Evolutionary conservation across 306 rosid species (phyloP), one percentile per base, ranked within the genome.

Genomic region (Gleditsia sinensis): DNA sequence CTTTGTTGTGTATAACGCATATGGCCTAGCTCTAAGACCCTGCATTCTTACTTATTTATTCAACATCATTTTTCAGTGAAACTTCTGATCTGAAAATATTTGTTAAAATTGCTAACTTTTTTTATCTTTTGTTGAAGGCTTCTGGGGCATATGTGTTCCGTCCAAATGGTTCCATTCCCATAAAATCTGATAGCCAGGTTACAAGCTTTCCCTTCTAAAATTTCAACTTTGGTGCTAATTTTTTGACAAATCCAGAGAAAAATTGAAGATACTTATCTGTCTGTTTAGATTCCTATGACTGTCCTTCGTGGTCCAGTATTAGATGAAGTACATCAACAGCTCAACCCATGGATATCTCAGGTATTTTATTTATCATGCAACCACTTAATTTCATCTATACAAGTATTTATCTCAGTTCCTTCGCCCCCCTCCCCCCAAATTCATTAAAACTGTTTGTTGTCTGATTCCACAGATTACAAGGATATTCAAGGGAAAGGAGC

Each of bases 401-500:
- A 32, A 21, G 7, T 67, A n/a, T 54, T 48, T 25, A 46, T 61
- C n/a, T 33, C 43, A 59, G 12, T 14, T n/a, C 25, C 63, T 3
- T 3, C 63, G 12, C 4, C 62, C 6, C 9, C 19, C 36, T 3
- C 27, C 32, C 27, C 24, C 6, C 0, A 14, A 28, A 6, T 14
- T 43, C 17, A 43, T 5, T 5, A 2, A 55, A 59, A 4, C 17
- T 72, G 19, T 68, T 43, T 69, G 37, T 69, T 62, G 64, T 80
- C 51, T 61, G 45, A 40, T 19, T 67, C 5, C 64, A 53, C 87
- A 94, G 98, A 82, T 79, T 71, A 83, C 79, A 34, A 90, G 98
- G 81, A 81, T 91, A 78, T 86, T 81, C 78, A 90, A 90, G 83
- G 93, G 53, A 63, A 92, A 86, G 87, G 98, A 94, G 79, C 98